A percentile compares a stretch with the other conserved stretches of the same genome.
Evolutionary conservation across 768 basidiomycete species (phyloP).

Genomic region (Collybiopsis luxurians): DNA sequence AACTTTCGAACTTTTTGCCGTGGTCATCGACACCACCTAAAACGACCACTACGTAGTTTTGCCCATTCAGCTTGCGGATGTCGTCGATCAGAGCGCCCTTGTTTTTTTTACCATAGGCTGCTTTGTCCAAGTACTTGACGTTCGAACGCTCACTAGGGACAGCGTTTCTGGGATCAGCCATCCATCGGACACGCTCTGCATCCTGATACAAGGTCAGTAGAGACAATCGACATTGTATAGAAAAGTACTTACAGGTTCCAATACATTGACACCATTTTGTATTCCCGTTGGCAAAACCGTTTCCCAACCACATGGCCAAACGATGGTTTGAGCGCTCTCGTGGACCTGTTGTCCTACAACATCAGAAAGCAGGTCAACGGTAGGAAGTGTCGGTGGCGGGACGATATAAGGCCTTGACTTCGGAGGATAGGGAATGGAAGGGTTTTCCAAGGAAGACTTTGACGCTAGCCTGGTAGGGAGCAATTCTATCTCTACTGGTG

Average conservation of each 20-base stretch:
- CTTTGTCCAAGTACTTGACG: not conserved
- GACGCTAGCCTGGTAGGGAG: too few relatives aligned
- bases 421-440: too few relatives aligned
- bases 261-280: not conserved
- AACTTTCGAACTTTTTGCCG: not conserved
- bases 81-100: not conserved
- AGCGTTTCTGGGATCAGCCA: not conserved
- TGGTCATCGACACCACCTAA: not conserved
- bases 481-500: too few relatives aligned
- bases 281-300: not conserved
- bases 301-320: not conserved
- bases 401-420: too few relatives aligned
- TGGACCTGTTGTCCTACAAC: not conserved
- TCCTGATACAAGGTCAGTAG: not conserved
- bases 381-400: too few relatives aligned
- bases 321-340: not conserved
- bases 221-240: not conserved
- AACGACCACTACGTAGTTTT: not conserved
- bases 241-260: not conserved
- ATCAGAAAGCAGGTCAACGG: too few relatives aligned
- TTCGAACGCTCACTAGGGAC: not conserved
- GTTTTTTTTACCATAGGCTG: not conserved
- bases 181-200: not conserved
- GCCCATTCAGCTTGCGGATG: not conserved
- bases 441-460: too few relatives aligned